A percentile compares a stretch with the other conserved stretches of the same genome.
Conservation (phyloP, 108 stramenopile species). For the Nitzschia sp. region DNA sequence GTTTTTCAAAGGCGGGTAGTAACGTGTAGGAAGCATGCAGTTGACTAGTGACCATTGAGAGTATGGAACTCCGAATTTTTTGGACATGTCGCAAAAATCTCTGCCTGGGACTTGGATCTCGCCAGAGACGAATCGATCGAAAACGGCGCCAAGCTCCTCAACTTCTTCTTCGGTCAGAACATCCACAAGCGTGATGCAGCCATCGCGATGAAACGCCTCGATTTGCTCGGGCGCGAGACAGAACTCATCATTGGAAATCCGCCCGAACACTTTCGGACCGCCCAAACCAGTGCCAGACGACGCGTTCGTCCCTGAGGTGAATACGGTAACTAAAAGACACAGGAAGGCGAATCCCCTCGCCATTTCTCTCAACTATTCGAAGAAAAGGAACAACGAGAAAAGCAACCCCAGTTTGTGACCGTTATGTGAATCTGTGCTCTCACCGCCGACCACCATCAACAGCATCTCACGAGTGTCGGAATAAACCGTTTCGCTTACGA, state of each 20-base stretch:
- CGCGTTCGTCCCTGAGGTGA: no score
- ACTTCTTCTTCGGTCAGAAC: constrained; percentile 67
- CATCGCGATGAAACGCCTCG: constrained; percentile 51
- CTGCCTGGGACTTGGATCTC: constrained; percentile 60
- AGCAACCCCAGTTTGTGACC: no score
- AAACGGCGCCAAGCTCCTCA: constrained; percentile 41
- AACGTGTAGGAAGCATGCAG: constrained; percentile 59
- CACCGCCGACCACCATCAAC: no score
- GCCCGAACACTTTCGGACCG: constrained; percentile 28
- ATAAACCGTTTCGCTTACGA: no score
- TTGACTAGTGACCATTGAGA: constrained; percentile 61
- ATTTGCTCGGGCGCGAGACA: constrained; percentile 55
- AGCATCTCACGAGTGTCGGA: no score
- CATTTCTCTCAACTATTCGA: no score
- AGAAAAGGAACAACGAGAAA: no score
- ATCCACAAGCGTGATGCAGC: constrained; percentile 49
- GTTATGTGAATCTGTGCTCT: no score
- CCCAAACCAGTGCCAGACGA: not conserved
- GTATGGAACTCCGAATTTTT: constrained; percentile 61
- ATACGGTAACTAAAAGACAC: no score
- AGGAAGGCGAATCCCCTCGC: no score
- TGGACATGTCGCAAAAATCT: constrained; percentile 71
- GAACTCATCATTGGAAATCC: constrained; percentile 40
- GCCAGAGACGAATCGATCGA: constrained; percentile 48
- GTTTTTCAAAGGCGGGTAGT: constrained; percentile 46